A percentile compares a stretch with the other conserved stretches of the same genome.
Conservation (phyloP, 345 rosid species). For the Bruguiera gymnorhiza region DNA sequence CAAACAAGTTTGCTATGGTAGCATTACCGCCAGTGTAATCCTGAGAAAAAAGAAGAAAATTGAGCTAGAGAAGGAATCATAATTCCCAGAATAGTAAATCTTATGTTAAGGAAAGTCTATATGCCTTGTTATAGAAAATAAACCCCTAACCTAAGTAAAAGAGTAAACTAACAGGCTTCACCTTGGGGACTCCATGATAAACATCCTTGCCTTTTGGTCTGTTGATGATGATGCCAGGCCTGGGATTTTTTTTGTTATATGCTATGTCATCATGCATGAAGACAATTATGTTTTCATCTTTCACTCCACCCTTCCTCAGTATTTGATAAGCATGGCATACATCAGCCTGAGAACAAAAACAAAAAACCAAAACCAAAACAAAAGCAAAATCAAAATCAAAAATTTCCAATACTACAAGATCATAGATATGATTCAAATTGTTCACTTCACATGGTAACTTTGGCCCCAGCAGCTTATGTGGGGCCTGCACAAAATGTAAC, state of each 20-base stretch:
- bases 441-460: too few species aligned
- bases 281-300: conserved; percentile 69
- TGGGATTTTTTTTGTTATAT: conserved; percentile 37
- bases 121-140: too few species aligned
- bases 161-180: neutral
- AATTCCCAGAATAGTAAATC: neutral
- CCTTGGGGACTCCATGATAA: conserved; percentile 68
- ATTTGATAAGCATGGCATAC: conserved; percentile 72
- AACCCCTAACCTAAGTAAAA: neutral
- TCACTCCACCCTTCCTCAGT: conserved; percentile 48
- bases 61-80: too few species aligned
- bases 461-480: too few species aligned
- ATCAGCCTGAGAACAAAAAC: conserved; percentile 47
- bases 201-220: conserved; percentile 54
- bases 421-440: neutral
- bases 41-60: conserved; percentile 22
- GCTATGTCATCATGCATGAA: conserved; percentile 88
- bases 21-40: conserved; percentile 46
- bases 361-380: neutral
- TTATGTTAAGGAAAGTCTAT: too few species aligned
- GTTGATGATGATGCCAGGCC: conserved; percentile 62
- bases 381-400: neutral
- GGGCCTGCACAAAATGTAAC: too few species aligned
- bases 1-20: conserved; percentile 42
- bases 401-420: neutral